Conservation (phyloP, 495 filamentous ascomycete genomes). For the Penicillium simplicissimum region DNA sequence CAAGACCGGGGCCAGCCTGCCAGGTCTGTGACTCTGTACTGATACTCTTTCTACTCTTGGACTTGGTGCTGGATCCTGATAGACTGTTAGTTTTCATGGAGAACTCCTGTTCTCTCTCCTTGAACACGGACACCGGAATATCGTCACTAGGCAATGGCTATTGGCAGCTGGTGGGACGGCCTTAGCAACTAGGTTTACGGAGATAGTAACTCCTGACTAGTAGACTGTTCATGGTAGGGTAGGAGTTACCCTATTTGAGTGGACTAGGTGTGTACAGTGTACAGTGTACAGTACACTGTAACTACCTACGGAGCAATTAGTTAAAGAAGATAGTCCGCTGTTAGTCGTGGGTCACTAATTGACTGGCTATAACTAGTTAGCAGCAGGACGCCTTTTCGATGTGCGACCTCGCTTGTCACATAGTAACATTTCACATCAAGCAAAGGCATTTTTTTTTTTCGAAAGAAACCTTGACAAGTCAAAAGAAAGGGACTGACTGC, state of each 20-base stretch:
- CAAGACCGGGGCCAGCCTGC: not conserved
- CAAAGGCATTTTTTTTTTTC: not conserved
- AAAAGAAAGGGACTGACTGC: conserved; percentile 6
- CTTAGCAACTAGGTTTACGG: not conserved
- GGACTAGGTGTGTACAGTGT: too few relatives aligned
- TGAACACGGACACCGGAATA: not conserved
- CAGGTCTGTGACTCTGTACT: not conserved
- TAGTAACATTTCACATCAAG: not conserved
- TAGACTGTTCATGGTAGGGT: too few relatives aligned
- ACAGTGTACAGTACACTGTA: too few relatives aligned
- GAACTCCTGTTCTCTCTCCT: not conserved
- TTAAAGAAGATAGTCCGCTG: not conserved
- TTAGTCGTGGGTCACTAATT: not conserved
- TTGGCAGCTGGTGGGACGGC: conserved; percentile 1
- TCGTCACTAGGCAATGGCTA: not conserved
- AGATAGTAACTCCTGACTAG: too few relatives aligned
- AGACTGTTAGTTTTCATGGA: not conserved
- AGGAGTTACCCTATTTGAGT: not conserved
- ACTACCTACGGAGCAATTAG: not conserved
- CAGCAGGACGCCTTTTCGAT: not conserved
- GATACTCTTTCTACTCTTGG: too few relatives aligned
- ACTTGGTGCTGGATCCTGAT: too few relatives aligned
- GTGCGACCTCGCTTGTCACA: not conserved
- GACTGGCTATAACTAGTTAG: not conserved
- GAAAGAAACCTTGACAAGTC: not conserved